Base-by-base conservation (phyloP, 2,329 filamentous ascomycete genomes). In the Chalaropsis thielavioides region DNA sequence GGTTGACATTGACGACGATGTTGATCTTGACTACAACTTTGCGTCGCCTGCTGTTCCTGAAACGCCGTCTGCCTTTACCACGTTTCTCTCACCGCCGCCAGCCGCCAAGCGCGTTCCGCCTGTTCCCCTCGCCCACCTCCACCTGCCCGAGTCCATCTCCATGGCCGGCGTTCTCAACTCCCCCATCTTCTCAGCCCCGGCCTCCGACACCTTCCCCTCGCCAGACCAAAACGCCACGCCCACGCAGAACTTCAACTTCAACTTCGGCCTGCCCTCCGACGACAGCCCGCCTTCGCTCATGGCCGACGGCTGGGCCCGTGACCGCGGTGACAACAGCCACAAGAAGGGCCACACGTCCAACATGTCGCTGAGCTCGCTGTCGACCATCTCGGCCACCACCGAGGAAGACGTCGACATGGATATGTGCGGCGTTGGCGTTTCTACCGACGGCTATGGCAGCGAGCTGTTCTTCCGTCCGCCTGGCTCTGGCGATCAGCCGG, bases 1-100 rank as follows among this genome's bases (percentile, higher is more conserved):
- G 6, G 31, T 56, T 35, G 65, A 67, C 19, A 22, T 72, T 7
- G 80, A 81, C 64, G 79, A 80, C 62, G 75, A 74, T 56, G 82
- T 84, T 61, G 81, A 85, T 67, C 40, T 44, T 46, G 82, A 85
- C 69, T 81, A 84, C 68, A 85, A 85, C 73, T 85, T 86, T 69
- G 82, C 82, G n/a, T 78, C 76, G 3, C 79, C 79, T 0, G 77
- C 79, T 2, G 70, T 73, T 6, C 77, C 77, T 0, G 81, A 83
- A 63, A 74, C 67, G 1, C 73, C 76, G 22, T 38, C 24, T 71
- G 38, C 75, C 0, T 79, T 76, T 66, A 71, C 75, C 22, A 81
- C 79, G 1, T 73, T 75, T 49, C 72, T 83, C 17, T 83, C 82
- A 1, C 81, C 81, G 8, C 81, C 81, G 0, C 81, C 82, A 0